These are phyloP conservation scores for Glarea lozoyensis DNA, from an alignment of 495 filamentous ascomycete species.

Conservation along the genomic window DNA sequence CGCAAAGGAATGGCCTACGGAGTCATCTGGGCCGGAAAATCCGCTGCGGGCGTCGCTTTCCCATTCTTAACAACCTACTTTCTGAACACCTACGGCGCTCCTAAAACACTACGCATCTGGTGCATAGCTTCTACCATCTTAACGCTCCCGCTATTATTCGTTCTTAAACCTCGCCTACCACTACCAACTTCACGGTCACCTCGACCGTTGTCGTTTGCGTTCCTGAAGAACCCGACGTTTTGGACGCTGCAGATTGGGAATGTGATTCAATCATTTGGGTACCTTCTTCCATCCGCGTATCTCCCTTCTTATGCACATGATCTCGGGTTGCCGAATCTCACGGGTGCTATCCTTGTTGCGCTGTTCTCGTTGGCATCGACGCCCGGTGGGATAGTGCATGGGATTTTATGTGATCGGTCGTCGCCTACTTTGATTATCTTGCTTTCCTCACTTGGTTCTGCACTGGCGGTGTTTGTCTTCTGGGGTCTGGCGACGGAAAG, in stretches of 20 bases:
- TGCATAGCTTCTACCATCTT: conserved; percentile 38
- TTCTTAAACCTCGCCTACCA: conserved; percentile 50
- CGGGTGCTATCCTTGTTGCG: conserved; percentile 39
- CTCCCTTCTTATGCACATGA: conserved; percentile 51
- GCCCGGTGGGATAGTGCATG: conserved; percentile 49
- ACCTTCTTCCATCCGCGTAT: conserved; percentile 59
- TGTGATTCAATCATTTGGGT: conserved; percentile 54
- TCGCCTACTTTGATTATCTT: conserved; percentile 52
- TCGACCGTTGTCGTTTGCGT: conserved; percentile 34
- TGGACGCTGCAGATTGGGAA: conserved; percentile 44
- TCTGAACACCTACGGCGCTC: conserved; percentile 38
- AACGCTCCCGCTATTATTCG: conserved; percentile 45
- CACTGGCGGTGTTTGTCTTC: conserved; percentile 51
- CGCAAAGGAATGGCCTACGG: conserved; percentile 43
- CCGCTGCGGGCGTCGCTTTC: conserved; percentile 10
- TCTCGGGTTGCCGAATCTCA: conserved; percentile 17
- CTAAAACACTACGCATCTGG: conserved; percentile 44
- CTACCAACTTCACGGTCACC: conserved; percentile 23
- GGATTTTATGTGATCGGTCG: conserved; percentile 49
- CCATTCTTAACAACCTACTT: conserved; percentile 15
- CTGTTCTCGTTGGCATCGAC: conserved; percentile 50
- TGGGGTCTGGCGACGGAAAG: conserved; percentile 57
- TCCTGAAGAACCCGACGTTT: conserved; percentile 37
- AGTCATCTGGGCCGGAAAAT: conserved; percentile 33
- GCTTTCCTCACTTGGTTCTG: conserved; percentile 45